A percentile compares a stretch with the other conserved stretches of the same genome.
These are phyloP conservation scores for Vitis rotundifolia DNA, from an alignment of 164 flowering plant genomes.

Conservation along the genomic window DNA sequence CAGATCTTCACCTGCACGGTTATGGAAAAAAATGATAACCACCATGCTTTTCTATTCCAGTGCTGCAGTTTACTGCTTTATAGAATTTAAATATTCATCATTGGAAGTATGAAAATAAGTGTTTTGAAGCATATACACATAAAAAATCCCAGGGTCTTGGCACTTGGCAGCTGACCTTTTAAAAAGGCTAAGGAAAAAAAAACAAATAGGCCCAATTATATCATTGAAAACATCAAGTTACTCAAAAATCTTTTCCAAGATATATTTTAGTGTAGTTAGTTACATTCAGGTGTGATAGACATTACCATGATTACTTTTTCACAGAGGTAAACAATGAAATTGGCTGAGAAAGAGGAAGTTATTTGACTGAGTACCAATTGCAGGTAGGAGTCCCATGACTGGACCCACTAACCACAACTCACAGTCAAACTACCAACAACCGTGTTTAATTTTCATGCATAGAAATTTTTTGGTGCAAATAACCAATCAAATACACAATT, in stretches of 20 bases:
- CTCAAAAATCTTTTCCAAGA: not conserved
- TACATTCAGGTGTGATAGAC: too few species aligned
- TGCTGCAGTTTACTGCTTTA: not conserved
- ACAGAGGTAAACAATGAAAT: not conserved
- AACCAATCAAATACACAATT: not conserved
- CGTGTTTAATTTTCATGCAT: not conserved
- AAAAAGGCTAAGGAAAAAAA: too few species aligned
- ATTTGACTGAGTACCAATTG: not conserved
- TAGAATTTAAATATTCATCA: not conserved
- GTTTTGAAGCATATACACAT: not conserved
- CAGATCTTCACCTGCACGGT: constrained; percentile 84
- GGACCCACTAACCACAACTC: not conserved
- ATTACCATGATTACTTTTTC: not conserved
- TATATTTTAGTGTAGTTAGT: too few species aligned
- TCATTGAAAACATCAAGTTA: not conserved
- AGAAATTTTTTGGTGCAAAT: not conserved
- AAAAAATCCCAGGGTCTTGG: too few species aligned
- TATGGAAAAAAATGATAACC: not conserved
- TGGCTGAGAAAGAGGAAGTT: not conserved
- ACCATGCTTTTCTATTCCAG: not conserved
- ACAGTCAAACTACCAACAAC: too few species aligned
- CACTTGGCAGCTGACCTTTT: too few species aligned
- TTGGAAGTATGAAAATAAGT: not conserved
- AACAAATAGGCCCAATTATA: too few species aligned
- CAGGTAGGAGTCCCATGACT: not conserved